phyloP scores from a whole-genome alignment of 257 asterid genomes.

The Lantana camara region DNA sequence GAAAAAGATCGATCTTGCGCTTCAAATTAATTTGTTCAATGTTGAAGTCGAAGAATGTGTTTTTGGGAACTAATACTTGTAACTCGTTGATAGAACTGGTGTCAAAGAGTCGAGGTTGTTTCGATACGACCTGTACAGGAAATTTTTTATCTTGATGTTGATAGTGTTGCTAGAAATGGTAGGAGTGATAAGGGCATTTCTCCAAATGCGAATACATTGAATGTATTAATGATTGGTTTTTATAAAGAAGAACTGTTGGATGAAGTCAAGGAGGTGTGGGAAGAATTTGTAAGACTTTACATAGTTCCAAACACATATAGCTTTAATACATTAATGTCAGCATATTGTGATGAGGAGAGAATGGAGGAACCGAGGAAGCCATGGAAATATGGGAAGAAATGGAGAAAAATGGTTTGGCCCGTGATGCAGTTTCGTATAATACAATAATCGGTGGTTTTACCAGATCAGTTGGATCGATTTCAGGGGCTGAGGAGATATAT shows the following conservation, averaged over 20 bases:
- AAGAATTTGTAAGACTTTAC: conserved; percentile 47
- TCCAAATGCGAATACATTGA: conserved; percentile 54
- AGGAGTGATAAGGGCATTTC: conserved; percentile 25
- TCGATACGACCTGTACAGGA: conserved; percentile 60
- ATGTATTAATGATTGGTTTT: conserved; percentile 69
- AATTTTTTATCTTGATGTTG: conserved; percentile 38
- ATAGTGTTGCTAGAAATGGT: conserved; percentile 22
- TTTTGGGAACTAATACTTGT: conserved; percentile 47
- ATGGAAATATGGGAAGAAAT: conserved; percentile 65
- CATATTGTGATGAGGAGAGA: conserved; percentile 53
- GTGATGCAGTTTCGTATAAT: conserved; percentile 60
- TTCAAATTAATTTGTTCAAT: conserved; percentile 48
- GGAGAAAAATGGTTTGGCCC: conserved; percentile 44
- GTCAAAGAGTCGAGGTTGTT: conserved; percentile 57
- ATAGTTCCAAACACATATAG: conserved; percentile 64
- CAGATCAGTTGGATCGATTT: conserved; percentile 53
- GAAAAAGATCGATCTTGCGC: conserved; percentile 60
- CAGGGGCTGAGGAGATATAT: conserved; percentile 67
- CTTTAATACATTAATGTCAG: conserved; percentile 60
- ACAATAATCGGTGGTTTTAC: conserved; percentile 75
- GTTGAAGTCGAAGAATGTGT: conserved; percentile 57
- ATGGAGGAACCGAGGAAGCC: conserved; percentile 69
- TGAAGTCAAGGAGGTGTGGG: conserved; percentile 73
- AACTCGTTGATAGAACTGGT: conserved; percentile 73
- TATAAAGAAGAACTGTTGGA: conserved; percentile 68